Percentiles rank a stretch among this genome's conserved stretches.
These are phyloP conservation scores for Talaromyces sp. DNA, from an alignment of 2,329 filamentous ascomycete genomes.

Conservation along the genomic window DNA sequence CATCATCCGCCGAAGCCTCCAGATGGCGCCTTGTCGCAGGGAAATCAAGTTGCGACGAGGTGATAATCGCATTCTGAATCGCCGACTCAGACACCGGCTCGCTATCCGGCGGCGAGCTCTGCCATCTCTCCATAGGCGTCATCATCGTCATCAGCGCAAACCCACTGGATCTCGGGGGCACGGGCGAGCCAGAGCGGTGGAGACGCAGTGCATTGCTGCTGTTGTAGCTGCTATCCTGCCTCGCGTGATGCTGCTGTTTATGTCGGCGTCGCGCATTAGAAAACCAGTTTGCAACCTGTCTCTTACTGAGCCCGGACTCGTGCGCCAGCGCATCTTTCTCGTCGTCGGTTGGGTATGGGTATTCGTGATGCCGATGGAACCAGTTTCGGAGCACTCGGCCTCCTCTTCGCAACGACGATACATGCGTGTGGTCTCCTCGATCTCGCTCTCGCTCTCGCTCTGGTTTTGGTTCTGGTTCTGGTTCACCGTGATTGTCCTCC, in stretches of 20 bases:
- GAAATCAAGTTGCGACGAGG: not conserved
- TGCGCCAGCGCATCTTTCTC: constrained; percentile 39
- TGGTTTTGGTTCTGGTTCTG: no score
- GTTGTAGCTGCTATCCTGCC: constrained; percentile 15
- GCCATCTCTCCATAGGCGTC: constrained; percentile 47
- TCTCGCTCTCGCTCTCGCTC: not conserved
- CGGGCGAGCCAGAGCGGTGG: constrained; percentile 38
- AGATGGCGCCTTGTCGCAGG: constrained; percentile 8
- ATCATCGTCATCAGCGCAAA: constrained; percentile 36
- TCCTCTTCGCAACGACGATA: not conserved
- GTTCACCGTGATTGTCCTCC: constrained; percentile 6
- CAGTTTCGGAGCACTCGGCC: constrained; percentile 41
- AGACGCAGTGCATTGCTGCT: not conserved
- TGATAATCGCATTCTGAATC: constrained; percentile 34
- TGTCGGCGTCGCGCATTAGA: constrained; percentile 49
- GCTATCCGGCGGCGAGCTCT: constrained; percentile 43
- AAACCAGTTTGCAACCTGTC: constrained; percentile 49
- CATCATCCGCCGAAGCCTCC: constrained; percentile 23
- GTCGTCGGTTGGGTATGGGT: constrained; percentile 47
- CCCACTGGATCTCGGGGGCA: constrained; percentile 28
- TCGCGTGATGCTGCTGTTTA: constrained; percentile 27
- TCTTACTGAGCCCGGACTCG: constrained; percentile 44
- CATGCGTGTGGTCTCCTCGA: constrained; percentile 4
- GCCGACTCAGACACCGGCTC: constrained; percentile 38
- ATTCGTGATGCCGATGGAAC: constrained; percentile 43